A percentile compares a stretch with the other conserved stretches of the same genome.
These are phyloP conservation scores for Drechslera avenae DNA, from an alignment of 2,329 filamentous ascomycete species.

Conservation along the genomic window DNA sequence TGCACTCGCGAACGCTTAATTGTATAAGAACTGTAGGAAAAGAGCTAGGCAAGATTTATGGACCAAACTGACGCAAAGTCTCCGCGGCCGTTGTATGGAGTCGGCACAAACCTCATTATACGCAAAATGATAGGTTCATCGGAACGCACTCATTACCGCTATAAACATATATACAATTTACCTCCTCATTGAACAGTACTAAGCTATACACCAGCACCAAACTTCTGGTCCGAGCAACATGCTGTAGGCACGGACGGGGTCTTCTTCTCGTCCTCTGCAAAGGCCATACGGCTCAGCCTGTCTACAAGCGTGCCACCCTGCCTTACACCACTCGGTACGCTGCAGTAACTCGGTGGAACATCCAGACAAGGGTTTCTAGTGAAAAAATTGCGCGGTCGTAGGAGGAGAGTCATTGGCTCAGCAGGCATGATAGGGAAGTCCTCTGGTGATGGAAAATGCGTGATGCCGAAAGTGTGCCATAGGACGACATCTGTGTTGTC, in stretches of 20 bases:
- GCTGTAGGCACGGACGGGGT: constrained; percentile 11
- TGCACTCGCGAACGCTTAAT: too few relatives aligned
- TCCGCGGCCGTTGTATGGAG: too few relatives aligned
- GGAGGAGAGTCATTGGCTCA: constrained; percentile 75
- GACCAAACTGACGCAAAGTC: too few relatives aligned
- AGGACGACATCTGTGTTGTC: constrained; percentile 86
- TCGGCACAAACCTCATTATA: too few relatives aligned
- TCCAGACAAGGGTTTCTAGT: constrained; percentile 77
- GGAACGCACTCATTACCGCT: background rate
- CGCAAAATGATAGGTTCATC: too few relatives aligned
- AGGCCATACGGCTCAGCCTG: constrained; percentile 56
- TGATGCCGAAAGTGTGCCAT: constrained; percentile 93
- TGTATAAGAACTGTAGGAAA: too few relatives aligned
- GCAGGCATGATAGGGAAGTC: constrained; percentile 93
- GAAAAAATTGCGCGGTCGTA: constrained; percentile 85
- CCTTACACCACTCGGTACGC: constrained; percentile 71
- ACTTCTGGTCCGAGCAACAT: constrained; percentile 27
- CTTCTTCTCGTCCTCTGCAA: constrained; percentile 47
- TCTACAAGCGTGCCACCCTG: constrained; percentile 56
- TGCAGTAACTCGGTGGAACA: constrained; percentile 75
- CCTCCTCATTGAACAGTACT: background rate
- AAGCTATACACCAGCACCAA: constrained; percentile 23
- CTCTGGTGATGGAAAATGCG: constrained; percentile 86
- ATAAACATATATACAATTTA: background rate
- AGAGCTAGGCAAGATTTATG: too few relatives aligned